Conservation (phyloP, 345 rosid genomes). For the Triadica sebifera region DNA sequence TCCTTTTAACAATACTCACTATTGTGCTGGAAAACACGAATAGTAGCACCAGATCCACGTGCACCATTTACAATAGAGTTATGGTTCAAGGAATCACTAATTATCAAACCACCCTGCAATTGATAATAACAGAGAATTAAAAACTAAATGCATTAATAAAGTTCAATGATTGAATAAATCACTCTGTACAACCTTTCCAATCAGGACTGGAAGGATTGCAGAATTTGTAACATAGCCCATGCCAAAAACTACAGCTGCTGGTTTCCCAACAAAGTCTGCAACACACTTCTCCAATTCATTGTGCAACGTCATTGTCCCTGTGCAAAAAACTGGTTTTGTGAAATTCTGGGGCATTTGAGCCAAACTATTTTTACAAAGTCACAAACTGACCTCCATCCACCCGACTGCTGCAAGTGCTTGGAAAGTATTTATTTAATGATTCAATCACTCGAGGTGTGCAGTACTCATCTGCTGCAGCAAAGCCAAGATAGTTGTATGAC, state of each 20-base stretch:
- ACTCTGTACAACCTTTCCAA: slow-evolving; percentile 62
- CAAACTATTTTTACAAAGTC: not conserved
- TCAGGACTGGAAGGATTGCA: slow-evolving; percentile 79
- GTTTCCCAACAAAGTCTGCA: slow-evolving; percentile 81
- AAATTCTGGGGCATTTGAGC: not conserved
- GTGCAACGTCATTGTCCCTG: slow-evolving; percentile 77
- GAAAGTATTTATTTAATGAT: slow-evolving; percentile 62
- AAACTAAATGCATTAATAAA: not conserved
- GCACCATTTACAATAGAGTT: slow-evolving; percentile 94
- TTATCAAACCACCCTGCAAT: slow-evolving; percentile 77
- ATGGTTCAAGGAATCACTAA: slow-evolving; percentile 95
- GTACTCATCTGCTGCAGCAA: slow-evolving; percentile 92
- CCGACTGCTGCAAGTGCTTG: slow-evolving; percentile 86
- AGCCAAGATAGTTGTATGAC: slow-evolving; percentile 94
- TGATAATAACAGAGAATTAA: slow-evolving; percentile 6
- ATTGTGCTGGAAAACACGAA: slow-evolving; percentile 91
- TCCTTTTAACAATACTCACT: slow-evolving; percentile 44
- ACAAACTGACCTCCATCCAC: slow-evolving; percentile 74
- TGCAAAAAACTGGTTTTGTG: not conserved
- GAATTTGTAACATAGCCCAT: slow-evolving; percentile 96
- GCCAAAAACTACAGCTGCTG: slow-evolving; percentile 84
- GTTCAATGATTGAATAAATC: not conserved
- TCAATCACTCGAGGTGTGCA: slow-evolving; percentile 91
- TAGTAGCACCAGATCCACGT: slow-evolving; percentile 94
- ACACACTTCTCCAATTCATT: slow-evolving; percentile 79